These are phyloP conservation scores for Raffaelea ambrosiae DNA, from an alignment of 2,329 filamentous ascomycete species.

Conservation along the genomic window DNA sequence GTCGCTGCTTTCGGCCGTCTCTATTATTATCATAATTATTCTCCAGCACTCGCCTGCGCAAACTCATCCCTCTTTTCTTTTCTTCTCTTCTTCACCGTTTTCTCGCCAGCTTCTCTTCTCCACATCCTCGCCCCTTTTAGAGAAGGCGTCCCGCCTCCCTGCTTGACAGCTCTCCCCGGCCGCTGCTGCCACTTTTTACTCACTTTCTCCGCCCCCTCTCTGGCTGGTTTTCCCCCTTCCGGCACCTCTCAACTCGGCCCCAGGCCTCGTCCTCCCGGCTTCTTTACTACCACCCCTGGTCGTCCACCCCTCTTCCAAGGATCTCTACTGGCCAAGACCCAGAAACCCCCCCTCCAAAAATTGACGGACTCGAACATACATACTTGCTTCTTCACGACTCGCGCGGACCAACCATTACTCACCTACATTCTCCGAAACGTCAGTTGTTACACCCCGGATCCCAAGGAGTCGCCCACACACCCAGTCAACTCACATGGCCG, in stretches of 20 bases:
- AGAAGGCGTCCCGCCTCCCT: too few relatives aligned
- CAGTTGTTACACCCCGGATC: slow-evolving; percentile 30
- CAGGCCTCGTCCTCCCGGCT: slow-evolving; percentile 14
- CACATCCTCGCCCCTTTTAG: neutral
- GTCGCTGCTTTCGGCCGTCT: slow-evolving; percentile 11
- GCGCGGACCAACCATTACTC: slow-evolving; percentile 10
- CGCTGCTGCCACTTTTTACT: neutral
- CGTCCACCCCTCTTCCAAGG: slow-evolving; percentile 6
- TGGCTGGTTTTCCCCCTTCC: neutral
- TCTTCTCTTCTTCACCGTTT: neutral
- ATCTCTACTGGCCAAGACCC: neutral
- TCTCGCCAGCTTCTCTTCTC: neutral
- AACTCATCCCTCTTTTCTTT: neutral
- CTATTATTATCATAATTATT: too few relatives aligned
- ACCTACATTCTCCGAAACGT: slow-evolving; percentile 30
- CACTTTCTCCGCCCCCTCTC: neutral
- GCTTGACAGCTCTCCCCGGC: too few relatives aligned
- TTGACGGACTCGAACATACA: neutral
- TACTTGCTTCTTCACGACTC: neutral
- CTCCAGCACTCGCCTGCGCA: neutral
- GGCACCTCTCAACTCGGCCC: slow-evolving; percentile 5
- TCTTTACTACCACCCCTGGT: neutral
- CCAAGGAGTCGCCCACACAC: too few relatives aligned
- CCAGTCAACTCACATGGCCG: too few relatives aligned
- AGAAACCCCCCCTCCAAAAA: too few relatives aligned